Conservation (phyloP, 352 stramenopile species). For the Phytophthora idaei region DNA sequence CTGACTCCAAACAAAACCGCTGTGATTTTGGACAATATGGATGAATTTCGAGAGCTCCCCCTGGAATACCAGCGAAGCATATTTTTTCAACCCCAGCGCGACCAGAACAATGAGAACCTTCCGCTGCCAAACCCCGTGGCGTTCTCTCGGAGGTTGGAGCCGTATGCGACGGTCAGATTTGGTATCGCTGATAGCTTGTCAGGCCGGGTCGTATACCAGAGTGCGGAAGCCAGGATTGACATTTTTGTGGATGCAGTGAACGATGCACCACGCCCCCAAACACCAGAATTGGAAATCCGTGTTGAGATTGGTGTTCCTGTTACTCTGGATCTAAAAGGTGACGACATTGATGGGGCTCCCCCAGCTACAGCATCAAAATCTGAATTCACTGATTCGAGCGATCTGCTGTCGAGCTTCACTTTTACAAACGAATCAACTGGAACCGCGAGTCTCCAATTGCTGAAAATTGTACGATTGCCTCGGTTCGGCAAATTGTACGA, state of each 20-base stretch:
- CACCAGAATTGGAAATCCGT: conserved; percentile 25
- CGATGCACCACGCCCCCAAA: conserved; percentile 40
- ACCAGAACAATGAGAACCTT: conserved; percentile 60
- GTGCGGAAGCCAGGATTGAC: conserved; percentile 37
- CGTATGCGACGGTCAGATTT: conserved; percentile 45
- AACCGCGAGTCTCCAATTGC: conserved; percentile 20
- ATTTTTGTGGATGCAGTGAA: conserved; percentile 66
- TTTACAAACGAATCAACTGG: conserved; percentile 17
- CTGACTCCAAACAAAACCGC: conserved; percentile 54
- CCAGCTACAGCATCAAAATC: neutral
- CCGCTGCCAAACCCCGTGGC: conserved; percentile 39
- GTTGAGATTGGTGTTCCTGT: conserved; percentile 29
- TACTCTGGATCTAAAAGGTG: conserved; percentile 42
- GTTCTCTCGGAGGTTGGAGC: conserved; percentile 39
- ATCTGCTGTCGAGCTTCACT: conserved; percentile 26
- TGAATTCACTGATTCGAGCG: neutral
- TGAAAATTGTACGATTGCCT: conserved; percentile 55
- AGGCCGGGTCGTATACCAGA: conserved; percentile 40
- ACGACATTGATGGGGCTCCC: conserved; percentile 43
- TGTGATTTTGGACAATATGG: conserved; percentile 44
- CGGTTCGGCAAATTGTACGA: conserved; percentile 66
- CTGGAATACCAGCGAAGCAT: conserved; percentile 56
- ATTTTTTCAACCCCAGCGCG: conserved; percentile 49
- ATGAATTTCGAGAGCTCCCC: conserved; percentile 48
- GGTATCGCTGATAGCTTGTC: conserved; percentile 39